Percentiles rank a stretch among this genome's conserved stretches.
Conservation (phyloP, 2,329 filamentous ascomycete genomes). For the Pleurostoma richardsiae region DNA sequence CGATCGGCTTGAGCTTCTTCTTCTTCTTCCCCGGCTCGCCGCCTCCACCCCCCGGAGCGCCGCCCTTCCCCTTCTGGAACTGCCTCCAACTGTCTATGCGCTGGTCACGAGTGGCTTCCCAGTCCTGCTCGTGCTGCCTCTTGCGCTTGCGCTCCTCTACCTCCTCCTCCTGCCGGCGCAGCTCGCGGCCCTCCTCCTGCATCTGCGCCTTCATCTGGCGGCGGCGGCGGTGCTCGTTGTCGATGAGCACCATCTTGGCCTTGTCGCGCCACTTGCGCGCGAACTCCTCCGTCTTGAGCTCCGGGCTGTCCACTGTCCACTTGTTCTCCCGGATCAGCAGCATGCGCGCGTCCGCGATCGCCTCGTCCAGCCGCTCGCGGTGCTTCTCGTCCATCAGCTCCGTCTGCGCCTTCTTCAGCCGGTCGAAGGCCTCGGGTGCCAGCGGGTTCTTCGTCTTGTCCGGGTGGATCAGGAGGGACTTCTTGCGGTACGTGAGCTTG, state of each 20-base stretch:
- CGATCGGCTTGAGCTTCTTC: constrained; percentile 66
- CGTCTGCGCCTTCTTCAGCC: constrained; percentile 89
- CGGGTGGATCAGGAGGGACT: constrained; percentile 97
- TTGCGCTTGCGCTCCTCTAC: constrained; percentile 74
- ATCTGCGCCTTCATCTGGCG: constrained; percentile 89
- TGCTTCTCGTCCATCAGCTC: constrained; percentile 92
- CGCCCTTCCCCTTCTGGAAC: constrained; percentile 72
- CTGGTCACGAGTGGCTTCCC: constrained; percentile 88
- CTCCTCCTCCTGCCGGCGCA: constrained; percentile 82
- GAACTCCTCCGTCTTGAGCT: constrained; percentile 81
- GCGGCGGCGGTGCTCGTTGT: constrained; percentile 81
- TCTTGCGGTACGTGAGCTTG: constrained; percentile 89
- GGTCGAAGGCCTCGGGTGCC: constrained; percentile 93
- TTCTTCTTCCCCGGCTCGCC: constrained; percentile 54
- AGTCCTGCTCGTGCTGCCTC: constrained; percentile 88
- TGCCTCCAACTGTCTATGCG: constrained; percentile 92
- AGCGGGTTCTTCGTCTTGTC: constrained; percentile 92
- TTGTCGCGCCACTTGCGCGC: constrained; percentile 85
- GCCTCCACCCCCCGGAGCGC: constrained; percentile 19
- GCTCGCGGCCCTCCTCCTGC: constrained; percentile 91
- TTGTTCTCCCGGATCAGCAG: constrained; percentile 92
- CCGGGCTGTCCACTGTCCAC: constrained; percentile 82
- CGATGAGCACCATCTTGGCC: constrained; percentile 81
- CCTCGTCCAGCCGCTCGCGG: constrained; percentile 81
- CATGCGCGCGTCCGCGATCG: constrained; percentile 93